Percentiles rank a stretch among this genome's conserved stretches.
Conservation (phyloP, 2,329 filamentous ascomycete genomes). For the Zelopaecilomyces penicillatus region DNA sequence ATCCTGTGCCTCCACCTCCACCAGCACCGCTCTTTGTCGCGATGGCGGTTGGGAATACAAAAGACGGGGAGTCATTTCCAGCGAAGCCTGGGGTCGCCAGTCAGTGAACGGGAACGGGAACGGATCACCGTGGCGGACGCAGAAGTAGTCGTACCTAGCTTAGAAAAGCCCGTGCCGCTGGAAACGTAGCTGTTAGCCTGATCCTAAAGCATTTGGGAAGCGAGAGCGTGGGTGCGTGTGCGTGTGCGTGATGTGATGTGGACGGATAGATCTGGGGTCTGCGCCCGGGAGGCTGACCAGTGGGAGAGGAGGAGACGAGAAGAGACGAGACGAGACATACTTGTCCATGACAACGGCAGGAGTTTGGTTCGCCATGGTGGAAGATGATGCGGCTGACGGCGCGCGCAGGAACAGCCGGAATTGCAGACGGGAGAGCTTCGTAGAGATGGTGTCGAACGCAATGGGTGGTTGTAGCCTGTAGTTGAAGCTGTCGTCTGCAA, state of each 20-base stretch:
- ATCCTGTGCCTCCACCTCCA: constrained; percentile 63
- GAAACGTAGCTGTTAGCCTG: constrained; percentile 24
- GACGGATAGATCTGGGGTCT: constrained; percentile 20
- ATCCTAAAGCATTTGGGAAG: too few species aligned
- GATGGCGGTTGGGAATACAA: constrained; percentile 98
- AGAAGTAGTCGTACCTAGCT: constrained; percentile 64
- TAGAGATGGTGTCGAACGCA: constrained; percentile 9
- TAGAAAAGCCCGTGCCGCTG: constrained; percentile 98
- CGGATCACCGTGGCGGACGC: constrained; percentile 7
- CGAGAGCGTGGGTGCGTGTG: constrained; percentile 8
- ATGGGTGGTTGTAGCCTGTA: constrained; percentile 5
- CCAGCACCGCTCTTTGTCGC: constrained; percentile 77
- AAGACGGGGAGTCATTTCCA: constrained; percentile 97
- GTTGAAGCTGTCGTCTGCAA: constrained; percentile 8
- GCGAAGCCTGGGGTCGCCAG: constrained; percentile 65
- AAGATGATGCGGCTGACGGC: constrained; percentile 14
- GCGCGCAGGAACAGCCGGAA: constrained; percentile 11
- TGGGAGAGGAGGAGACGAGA: not conserved
- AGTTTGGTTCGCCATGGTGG: constrained; percentile 87
- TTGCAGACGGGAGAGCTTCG: constrained; percentile 7
- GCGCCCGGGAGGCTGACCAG: constrained; percentile 9
- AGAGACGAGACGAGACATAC: constrained; percentile 52
- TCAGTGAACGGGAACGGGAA: constrained; percentile 15
- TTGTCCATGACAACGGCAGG: constrained; percentile 99
- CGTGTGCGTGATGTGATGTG: constrained; percentile 19